These are phyloP conservation scores for Cercis canadensis DNA, from an alignment of 306 rosid species.

Conservation along the genomic window DNA sequence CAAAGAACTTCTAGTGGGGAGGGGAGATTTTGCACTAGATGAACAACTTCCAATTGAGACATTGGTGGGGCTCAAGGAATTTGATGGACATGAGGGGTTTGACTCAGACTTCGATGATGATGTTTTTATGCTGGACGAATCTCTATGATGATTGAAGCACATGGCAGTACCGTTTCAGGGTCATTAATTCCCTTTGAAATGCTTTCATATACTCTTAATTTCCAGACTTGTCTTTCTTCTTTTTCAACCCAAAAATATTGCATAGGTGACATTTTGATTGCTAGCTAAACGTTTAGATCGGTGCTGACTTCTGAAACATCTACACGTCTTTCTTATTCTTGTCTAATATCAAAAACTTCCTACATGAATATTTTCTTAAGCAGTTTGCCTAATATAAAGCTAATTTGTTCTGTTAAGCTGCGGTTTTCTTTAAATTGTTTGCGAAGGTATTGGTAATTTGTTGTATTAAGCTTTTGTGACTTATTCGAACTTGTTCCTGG, in stretches of 20 bases:
- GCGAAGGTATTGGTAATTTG: not conserved
- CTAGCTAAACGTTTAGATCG: not conserved
- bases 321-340: not conserved
- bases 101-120: slow-evolving; percentile 45
- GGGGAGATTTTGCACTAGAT: slow-evolving; percentile 32
- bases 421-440: too few species aligned
- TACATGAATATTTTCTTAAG: not conserved
- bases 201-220: slow-evolving; percentile 16
- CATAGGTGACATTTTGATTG: slow-evolving; percentile 9
- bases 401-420: not conserved
- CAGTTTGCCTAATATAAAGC: not conserved
- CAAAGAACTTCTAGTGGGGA: slow-evolving; percentile 26
- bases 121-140: slow-evolving; percentile 37
- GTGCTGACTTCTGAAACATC: not conserved
- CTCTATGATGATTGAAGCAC: slow-evolving; percentile 24
- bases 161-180: slow-evolving; percentile 9
- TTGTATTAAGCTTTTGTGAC: not conserved
- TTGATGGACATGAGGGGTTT: slow-evolving; percentile 63
- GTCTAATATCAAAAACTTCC: too few species aligned
- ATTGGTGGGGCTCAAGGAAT: slow-evolving; percentile 62
- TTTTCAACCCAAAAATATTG: slow-evolving; percentile 4
- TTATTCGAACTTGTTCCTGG: not conserved
- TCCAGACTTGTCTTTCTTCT: not conserved
- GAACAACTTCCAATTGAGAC: slow-evolving; percentile 52
- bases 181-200: slow-evolving; percentile 19